phyloP scores from a whole-genome alignment of 345 rosid species.

The Euclidium syriacum region DNA sequence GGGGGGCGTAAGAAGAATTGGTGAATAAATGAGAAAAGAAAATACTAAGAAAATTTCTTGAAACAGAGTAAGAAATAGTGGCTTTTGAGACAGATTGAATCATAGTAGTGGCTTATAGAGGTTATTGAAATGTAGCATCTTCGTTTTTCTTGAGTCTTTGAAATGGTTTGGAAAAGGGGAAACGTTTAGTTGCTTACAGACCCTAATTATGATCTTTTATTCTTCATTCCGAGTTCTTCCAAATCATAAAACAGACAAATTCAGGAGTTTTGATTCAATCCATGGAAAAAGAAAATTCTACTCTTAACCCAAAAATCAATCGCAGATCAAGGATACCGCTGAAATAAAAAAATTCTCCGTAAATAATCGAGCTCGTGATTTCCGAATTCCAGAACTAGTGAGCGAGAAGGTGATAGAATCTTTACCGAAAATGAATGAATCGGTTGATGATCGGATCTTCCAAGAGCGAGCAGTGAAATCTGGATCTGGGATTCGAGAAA shows the following conservation, averaged over 20 bases:
- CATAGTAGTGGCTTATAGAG: no score
- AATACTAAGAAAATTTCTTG: no score
- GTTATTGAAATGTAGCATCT: no score
- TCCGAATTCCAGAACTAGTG: neutral
- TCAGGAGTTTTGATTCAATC: neutral
- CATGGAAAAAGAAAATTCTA: neutral
- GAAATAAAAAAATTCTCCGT: neutral
- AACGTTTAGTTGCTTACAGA: no score
- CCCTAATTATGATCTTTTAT: neutral
- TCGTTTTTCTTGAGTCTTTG: no score
- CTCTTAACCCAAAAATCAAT: neutral
- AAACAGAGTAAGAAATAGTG: no score
- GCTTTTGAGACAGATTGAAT: no score
- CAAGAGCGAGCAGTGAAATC: neutral
- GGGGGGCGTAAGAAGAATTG: no score
- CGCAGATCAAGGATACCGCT: neutral
- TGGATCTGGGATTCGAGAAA: slow-evolving; percentile 3
- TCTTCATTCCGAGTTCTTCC: neutral
- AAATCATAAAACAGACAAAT: neutral
- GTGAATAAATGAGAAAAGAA: no score
- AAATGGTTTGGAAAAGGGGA: no score
- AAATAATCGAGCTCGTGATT: slow-evolving; percentile 8
- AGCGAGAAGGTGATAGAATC: neutral
- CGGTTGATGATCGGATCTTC: slow-evolving; percentile 14
- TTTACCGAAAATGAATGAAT: neutral